Evolutionary conservation across 208 protist species (phyloP).

Genomic region (Herpetomonas samuelpessoai): DNA sequence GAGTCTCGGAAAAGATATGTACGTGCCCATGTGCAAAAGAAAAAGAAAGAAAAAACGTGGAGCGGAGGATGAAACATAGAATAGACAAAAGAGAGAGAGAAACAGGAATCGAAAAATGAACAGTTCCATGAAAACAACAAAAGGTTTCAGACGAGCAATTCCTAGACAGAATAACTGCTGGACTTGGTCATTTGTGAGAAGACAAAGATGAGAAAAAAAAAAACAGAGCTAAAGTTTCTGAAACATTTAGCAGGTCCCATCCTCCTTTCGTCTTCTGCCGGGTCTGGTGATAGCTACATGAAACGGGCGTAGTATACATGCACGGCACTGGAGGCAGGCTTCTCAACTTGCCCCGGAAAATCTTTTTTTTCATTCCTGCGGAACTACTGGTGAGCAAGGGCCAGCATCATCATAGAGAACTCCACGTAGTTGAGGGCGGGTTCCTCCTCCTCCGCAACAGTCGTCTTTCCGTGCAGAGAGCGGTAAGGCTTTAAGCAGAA

Average conservation of each 20-base stretch:
- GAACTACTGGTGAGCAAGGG: conserved; percentile 56
- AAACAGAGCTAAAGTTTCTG: not conserved
- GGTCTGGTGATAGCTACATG: no score
- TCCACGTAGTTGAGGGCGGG: conserved; percentile 73
- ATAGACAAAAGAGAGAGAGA: not conserved
- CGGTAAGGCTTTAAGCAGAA: conserved; percentile 45
- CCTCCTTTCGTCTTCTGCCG: no score
- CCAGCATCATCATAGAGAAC: conserved; percentile 87
- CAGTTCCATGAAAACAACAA: conserved; percentile 7
- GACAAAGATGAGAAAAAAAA: conserved; percentile 16
- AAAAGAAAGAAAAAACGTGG: conserved; percentile 4
- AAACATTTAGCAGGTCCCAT: not conserved
- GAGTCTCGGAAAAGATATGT: no score
- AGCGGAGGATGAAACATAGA: not conserved
- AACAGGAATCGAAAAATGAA: not conserved
- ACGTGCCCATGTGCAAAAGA: no score
- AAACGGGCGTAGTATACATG: no score
- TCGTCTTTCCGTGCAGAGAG: conserved; percentile 1
- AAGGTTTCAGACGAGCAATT: not conserved
- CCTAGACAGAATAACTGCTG: no score
- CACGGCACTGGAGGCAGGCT: no score
- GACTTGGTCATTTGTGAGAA: not conserved
- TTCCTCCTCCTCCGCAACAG: conserved; percentile 9
- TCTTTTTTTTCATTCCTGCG: not conserved
- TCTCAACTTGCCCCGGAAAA: not conserved